A percentile compares a stretch with the other conserved stretches of the same genome.
phyloP scores from a whole-genome alignment of 768 basidiomycete species.

The Boletus insuetus region DNA sequence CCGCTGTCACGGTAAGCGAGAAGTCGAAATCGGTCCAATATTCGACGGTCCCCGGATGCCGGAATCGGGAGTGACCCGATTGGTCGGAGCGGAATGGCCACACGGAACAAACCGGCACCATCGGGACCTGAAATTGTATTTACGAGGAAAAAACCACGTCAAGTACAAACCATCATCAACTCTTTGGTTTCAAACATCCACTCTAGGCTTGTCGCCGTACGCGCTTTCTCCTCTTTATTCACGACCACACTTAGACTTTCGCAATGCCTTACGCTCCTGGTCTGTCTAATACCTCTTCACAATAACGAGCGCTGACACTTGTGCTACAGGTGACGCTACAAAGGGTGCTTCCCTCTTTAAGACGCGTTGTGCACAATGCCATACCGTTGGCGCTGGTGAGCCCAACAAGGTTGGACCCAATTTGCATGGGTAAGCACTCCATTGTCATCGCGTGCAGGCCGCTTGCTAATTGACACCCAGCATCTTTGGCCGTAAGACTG shows the following conservation, averaged over 20 bases:
- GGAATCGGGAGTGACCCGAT: slow-evolving; percentile 16
- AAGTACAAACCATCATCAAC: neutral
- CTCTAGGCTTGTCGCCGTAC: slow-evolving; percentile 4
- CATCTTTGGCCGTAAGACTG: slow-evolving; percentile 82
- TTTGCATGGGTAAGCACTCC: slow-evolving; percentile 74
- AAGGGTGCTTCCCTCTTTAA: slow-evolving; percentile 97
- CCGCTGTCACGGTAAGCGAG: no score
- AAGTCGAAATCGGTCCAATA: no score
- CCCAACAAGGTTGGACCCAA: slow-evolving; percentile 93
- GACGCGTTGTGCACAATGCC: slow-evolving; percentile 93
- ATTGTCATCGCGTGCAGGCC: neutral
- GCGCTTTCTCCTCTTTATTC: slow-evolving; percentile 1
- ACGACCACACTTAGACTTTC: slow-evolving; percentile 2
- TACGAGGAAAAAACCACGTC: slow-evolving; percentile 9
- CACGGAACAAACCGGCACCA: slow-evolving; percentile 30
- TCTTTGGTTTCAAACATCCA: neutral
- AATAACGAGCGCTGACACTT: slow-evolving; percentile 3
- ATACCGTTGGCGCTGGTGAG: slow-evolving; percentile 77
- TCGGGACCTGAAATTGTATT: slow-evolving; percentile 24
- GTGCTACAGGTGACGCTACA: slow-evolving; percentile 63
- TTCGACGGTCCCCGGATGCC: no score
- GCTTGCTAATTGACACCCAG: slow-evolving; percentile 35
- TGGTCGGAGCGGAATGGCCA: slow-evolving; percentile 11
- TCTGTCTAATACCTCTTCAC: slow-evolving; percentile 21
- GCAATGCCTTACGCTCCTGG: slow-evolving; percentile 45